Percentiles rank a stretch among this genome's conserved stretches.
These are phyloP conservation scores for Cyclaneusma minus DNA, from an alignment of 2,329 filamentous ascomycete genomes.

Conservation along the genomic window DNA sequence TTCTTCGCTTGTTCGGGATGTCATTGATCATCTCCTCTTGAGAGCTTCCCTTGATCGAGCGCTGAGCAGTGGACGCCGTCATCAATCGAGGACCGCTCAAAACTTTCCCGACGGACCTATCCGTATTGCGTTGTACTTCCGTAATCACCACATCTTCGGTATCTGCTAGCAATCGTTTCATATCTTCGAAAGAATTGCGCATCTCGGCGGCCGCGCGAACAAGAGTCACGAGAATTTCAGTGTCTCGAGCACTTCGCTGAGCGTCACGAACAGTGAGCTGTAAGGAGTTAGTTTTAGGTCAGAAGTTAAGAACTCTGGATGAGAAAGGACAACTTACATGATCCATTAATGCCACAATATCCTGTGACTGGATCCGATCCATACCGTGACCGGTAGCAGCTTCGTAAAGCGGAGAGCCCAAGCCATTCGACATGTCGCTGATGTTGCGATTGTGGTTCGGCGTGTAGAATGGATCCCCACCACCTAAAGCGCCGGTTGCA, in stretches of 20 bases:
- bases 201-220: slow-evolving; percentile 92
- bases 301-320: slow-evolving; percentile 1
- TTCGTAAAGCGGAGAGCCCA: slow-evolving; percentile 82
- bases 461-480: slow-evolving; percentile 51
- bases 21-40: slow-evolving; percentile 38
- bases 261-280: slow-evolving; percentile 89
- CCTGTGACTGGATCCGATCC: slow-evolving; percentile 86
- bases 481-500: slow-evolving; percentile 29
- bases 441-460: slow-evolving; percentile 49
- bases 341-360: slow-evolving; percentile 95
- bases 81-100: slow-evolving; percentile 77
- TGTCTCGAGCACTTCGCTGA: slow-evolving; percentile 88
- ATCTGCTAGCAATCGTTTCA: slow-evolving; percentile 82
- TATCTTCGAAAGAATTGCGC: slow-evolving; percentile 89
- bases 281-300: slow-evolving; percentile 6
- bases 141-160: slow-evolving; percentile 83
- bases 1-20: slow-evolving; percentile 64
- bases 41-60: slow-evolving; percentile 27
- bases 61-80: slow-evolving; percentile 39
- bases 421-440: slow-evolving; percentile 83
- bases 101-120: slow-evolving; percentile 67
- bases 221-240: slow-evolving; percentile 86
- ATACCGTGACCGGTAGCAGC: slow-evolving; percentile 75
- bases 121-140: slow-evolving; percentile 74
- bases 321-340: slow-evolving; percentile 41